phyloP scores from a whole-genome alignment of 169 alveolate species.

The Cryptosporidium meleagridis region DNA sequence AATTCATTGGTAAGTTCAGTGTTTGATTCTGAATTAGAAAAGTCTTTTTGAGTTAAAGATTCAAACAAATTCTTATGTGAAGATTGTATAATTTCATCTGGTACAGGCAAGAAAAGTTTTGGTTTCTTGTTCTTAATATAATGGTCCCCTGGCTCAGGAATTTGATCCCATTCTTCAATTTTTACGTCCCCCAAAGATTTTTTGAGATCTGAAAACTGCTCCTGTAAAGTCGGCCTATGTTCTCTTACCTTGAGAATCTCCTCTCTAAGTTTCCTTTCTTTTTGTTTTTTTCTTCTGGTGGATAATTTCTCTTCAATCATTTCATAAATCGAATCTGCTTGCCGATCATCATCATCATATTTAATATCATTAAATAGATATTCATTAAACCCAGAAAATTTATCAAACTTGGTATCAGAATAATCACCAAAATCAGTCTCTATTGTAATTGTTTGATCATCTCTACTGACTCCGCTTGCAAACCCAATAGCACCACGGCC shows the following conservation, averaged over 20 bases:
- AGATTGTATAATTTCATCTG: slow-evolving; percentile 88
- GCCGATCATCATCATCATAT: slow-evolving; percentile 93
- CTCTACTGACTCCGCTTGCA: slow-evolving; percentile 98
- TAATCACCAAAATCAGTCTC: slow-evolving; percentile 88
- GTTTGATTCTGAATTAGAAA: slow-evolving; percentile 54
- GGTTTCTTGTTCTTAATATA: slow-evolving; percentile 89
- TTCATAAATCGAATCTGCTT: slow-evolving; percentile 93
- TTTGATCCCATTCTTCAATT: slow-evolving; percentile 96
- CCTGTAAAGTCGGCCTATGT: slow-evolving; percentile 85
- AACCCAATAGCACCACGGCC: slow-evolving; percentile 98
- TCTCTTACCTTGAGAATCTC: slow-evolving; percentile 88
- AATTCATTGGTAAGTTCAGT: slow-evolving; percentile 73
- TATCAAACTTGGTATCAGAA: slow-evolving; percentile 91
- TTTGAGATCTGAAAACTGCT: slow-evolving; percentile 85
- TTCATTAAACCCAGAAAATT: slow-evolving; percentile 93
- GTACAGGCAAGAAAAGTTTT: slow-evolving; percentile 89
- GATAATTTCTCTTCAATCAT: slow-evolving; percentile 91
- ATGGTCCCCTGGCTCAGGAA: slow-evolving; percentile 95
- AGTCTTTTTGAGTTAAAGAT: slow-evolving; percentile 65
- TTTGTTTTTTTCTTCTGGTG: slow-evolving; percentile 88
- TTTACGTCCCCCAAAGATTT: slow-evolving; percentile 83
- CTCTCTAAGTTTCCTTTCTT: slow-evolving; percentile 89
- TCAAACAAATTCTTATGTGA: slow-evolving; percentile 58
- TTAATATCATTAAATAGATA: slow-evolving; percentile 85
- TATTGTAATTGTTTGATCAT: slow-evolving; percentile 86